Evolutionary conservation across 2,329 filamentous ascomycete species (phyloP).

Genomic region (Paecilomyces variotii): DNA sequence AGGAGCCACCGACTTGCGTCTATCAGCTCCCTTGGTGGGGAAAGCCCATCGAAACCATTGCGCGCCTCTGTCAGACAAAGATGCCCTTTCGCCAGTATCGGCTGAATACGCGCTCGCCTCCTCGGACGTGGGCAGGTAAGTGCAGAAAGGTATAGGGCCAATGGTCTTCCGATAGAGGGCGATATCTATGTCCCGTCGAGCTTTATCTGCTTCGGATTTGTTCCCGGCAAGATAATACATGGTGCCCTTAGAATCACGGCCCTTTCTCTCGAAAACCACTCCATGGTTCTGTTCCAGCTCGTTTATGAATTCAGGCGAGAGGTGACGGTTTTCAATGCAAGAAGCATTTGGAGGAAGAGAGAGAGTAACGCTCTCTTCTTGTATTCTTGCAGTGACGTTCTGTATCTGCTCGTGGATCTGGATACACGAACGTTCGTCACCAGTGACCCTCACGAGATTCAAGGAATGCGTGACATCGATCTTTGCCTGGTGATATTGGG

Average conservation of each 20-base stretch:
- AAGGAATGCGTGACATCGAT: slow-evolving; percentile 29
- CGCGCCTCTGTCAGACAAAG: slow-evolving; percentile 24
- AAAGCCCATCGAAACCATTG: slow-evolving; percentile 33
- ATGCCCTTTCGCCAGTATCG: slow-evolving; percentile 13
- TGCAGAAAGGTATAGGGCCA: slow-evolving; percentile 22
- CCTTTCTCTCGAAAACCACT: slow-evolving; percentile 18
- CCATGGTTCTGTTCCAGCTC: slow-evolving; percentile 25
- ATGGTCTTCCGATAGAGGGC: slow-evolving; percentile 15
- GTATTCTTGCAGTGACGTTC: slow-evolving; percentile 22
- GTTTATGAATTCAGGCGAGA: slow-evolving; percentile 21
- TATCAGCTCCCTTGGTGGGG: slow-evolving; percentile 14
- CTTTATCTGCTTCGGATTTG: slow-evolving; percentile 21
- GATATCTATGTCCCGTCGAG: slow-evolving; percentile 27
- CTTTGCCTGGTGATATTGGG: slow-evolving; percentile 23
- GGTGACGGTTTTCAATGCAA: slow-evolving; percentile 9
- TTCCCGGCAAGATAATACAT: slow-evolving; percentile 28
- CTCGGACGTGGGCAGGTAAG: slow-evolving; percentile 24
- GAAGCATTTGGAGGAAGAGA: slow-evolving; percentile 8
- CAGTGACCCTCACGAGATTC: slow-evolving; percentile 29
- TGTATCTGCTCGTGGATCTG: slow-evolving; percentile 25
- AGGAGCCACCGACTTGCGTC: slow-evolving; percentile 10
- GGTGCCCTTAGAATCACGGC: slow-evolving; percentile 12
- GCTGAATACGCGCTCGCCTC: slow-evolving; percentile 18
- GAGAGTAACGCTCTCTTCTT: slow-evolving; percentile 20
- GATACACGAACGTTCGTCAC: slow-evolving; percentile 22